Percentiles rank a stretch among this genome's conserved stretches.
These are phyloP conservation scores for Clitoria ternatea DNA, from an alignment of 306 rosid species.

Conservation along the genomic window DNA sequence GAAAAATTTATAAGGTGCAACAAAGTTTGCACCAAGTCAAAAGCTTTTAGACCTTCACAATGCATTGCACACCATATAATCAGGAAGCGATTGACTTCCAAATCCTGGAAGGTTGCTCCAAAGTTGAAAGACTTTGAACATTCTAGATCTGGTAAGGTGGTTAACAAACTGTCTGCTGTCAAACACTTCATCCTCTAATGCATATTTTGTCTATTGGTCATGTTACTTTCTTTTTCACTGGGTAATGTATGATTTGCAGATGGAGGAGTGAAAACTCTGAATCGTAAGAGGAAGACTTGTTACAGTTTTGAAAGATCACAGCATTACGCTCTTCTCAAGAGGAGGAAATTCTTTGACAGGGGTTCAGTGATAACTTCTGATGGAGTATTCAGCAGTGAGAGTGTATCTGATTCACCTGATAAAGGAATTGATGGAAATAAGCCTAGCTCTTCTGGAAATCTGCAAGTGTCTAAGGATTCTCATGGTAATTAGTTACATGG, in stretches of 20 bases:
- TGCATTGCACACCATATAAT: slow-evolving; percentile 55
- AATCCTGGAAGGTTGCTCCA: slow-evolving; percentile 79
- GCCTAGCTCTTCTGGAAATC: slow-evolving; percentile 37
- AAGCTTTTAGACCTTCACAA: slow-evolving; percentile 52
- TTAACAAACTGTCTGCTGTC: slow-evolving; percentile 1
- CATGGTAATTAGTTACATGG: slow-evolving; percentile 47
- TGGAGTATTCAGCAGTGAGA: slow-evolving; percentile 79
- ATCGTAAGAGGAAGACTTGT: slow-evolving; percentile 61
- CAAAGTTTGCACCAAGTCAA: slow-evolving; percentile 55
- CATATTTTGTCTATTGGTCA: not conserved
- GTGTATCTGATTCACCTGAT: slow-evolving; percentile 64
- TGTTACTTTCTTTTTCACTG: not conserved
- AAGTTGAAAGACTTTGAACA: slow-evolving; percentile 71
- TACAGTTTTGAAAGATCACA: slow-evolving; percentile 47
- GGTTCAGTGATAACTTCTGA: slow-evolving; percentile 52
- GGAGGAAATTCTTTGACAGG: slow-evolving; percentile 53
- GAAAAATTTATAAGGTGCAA: slow-evolving; percentile 60
- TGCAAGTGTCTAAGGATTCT: slow-evolving; percentile 55
- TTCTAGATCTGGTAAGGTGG: slow-evolving; percentile 60
- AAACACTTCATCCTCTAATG: slow-evolving; percentile 4
- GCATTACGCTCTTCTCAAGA: slow-evolving; percentile 49
- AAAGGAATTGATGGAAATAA: slow-evolving; percentile 40
- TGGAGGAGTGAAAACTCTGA: slow-evolving; percentile 35
- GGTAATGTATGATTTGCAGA: slow-evolving; percentile 38
- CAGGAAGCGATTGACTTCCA: slow-evolving; percentile 65